Base-by-base conservation (phyloP, 257 asterid species). In the Fraxinus quadrangulata region DNA sequence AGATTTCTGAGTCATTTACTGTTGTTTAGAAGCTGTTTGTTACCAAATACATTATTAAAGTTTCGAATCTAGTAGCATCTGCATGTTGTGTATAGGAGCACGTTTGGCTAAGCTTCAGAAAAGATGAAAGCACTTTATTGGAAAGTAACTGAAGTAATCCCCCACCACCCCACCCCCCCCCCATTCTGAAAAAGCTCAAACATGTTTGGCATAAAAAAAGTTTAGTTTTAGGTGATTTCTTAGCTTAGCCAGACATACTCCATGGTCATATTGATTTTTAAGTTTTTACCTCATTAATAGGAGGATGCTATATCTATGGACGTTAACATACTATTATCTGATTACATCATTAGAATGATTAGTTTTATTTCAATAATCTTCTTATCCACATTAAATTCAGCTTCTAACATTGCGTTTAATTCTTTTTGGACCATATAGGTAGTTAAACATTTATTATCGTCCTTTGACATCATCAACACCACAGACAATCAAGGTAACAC, bases 401-500 rank as follows among this genome's bases (percentile, higher is more conserved):
- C 36, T 78, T 36, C 37, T 78, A 83, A 47, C 67, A 11, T 24
- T 70, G 33, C 26, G 17, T 17, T 66, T 59, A 6, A 63, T 12
- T 14, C 47, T 71, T 65, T 6, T 70, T 70, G 21, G 54, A 9
- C 49, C 17, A 67, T 67, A 75, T 91, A 95, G 99, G 94, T 93
- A 21, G 97, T 92, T 39, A 86, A 88, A 81, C 54, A 80, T 73
- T 76, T 95, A 75, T 74, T 87, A 66, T 88, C 89, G 17, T 79
- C 90, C 4, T 87, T 88, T 70, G 79, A 83, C 59, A 82, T 89
- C 66, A 63, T 90, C 42, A 80, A 74, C 61, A 78, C 89, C 3
- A 80, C 75, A 6, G 99, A 95, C 81, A 67, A 83, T 74, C 86
- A 83, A 33, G 98, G 99, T 51, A 93, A 93, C 89, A 89, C 97